Evolutionary conservation across 2,329 filamentous ascomycete genomes (phyloP).

Genomic region (Talaromyces sp.): DNA sequence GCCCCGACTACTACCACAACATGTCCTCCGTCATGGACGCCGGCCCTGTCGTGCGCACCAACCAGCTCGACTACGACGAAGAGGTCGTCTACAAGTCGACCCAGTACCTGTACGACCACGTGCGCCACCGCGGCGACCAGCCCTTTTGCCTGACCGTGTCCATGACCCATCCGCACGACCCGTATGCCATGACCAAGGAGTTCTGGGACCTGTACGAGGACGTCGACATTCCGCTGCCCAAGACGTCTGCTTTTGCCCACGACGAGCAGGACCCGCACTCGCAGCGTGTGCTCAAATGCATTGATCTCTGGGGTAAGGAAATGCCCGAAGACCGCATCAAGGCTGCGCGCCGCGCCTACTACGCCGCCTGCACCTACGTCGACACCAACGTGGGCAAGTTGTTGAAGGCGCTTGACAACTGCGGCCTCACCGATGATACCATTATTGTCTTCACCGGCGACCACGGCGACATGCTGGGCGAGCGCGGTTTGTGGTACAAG

Average conservation of each 20-base stretch:
- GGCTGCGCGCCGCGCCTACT: constrained; percentile 81
- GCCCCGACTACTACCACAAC: constrained; percentile 95
- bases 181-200: constrained; percentile 88
- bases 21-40: constrained; percentile 90
- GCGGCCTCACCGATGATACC: constrained; percentile 76
- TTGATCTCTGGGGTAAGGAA: constrained; percentile 78
- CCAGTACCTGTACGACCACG: constrained; percentile 87
- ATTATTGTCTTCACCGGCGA: constrained; percentile 91
- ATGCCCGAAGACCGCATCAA: constrained; percentile 84
- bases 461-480: constrained; percentile 93
- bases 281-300: constrained; percentile 78
- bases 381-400: constrained; percentile 88
- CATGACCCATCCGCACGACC: constrained; percentile 90
- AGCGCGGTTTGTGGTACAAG: constrained; percentile 90
- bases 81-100: constrained; percentile 90
- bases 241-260: constrained; percentile 66
- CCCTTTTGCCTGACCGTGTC: constrained; percentile 90
- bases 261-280: constrained; percentile 84
- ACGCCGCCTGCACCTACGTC: constrained; percentile 88
- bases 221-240: constrained; percentile 79
- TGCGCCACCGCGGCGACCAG: constrained; percentile 69
- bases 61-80: constrained; percentile 93
- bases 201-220: constrained; percentile 91
- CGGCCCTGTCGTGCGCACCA: constrained; percentile 81
- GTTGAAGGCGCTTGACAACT: constrained; percentile 71